phyloP scores from a whole-genome alignment of 768 basidiomycete species.

The Mycena alexandri region DNA sequence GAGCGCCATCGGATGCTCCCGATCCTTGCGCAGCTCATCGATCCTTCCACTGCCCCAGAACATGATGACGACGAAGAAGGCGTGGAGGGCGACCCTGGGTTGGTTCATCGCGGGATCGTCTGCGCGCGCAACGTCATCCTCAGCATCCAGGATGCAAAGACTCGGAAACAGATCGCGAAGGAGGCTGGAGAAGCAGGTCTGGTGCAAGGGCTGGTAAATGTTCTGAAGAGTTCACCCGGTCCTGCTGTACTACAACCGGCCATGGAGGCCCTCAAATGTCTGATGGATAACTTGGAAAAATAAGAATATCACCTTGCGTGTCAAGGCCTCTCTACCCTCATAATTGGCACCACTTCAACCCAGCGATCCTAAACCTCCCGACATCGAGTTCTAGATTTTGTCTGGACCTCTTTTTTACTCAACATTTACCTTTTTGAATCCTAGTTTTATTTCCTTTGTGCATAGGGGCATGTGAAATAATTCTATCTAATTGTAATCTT shows the following conservation, averaged over 20 bases:
- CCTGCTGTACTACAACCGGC: constrained; percentile 61
- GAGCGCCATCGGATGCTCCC: constrained; percentile 74
- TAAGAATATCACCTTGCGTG: too few species aligned
- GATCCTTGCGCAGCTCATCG: constrained; percentile 76
- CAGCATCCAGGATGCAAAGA: constrained; percentile 55
- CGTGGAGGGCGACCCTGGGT: constrained; percentile 62
- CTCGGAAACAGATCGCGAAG: constrained; percentile 58
- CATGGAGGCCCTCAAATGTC: constrained; percentile 61
- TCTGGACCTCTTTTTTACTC: too few species aligned
- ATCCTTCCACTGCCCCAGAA: constrained; percentile 59
- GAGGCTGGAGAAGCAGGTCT: constrained; percentile 69
- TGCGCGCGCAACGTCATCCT: constrained; percentile 74
- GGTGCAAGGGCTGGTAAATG: constrained; percentile 61
- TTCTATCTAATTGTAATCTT: too few species aligned
- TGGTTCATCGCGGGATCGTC: constrained; percentile 85
- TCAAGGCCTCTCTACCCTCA: too few species aligned
- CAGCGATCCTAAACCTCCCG: too few species aligned
- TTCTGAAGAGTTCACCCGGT: constrained; percentile 58
- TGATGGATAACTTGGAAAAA: constrained; percentile 37
- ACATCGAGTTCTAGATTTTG: too few species aligned
- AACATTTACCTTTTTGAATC: too few species aligned
- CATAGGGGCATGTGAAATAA: too few species aligned
- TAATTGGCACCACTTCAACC: too few species aligned
- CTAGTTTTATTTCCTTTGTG: too few species aligned
- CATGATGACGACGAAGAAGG: constrained; percentile 53